phyloP scores from a whole-genome alignment of 306 rosid species.

The Cucumis melo region DNA sequence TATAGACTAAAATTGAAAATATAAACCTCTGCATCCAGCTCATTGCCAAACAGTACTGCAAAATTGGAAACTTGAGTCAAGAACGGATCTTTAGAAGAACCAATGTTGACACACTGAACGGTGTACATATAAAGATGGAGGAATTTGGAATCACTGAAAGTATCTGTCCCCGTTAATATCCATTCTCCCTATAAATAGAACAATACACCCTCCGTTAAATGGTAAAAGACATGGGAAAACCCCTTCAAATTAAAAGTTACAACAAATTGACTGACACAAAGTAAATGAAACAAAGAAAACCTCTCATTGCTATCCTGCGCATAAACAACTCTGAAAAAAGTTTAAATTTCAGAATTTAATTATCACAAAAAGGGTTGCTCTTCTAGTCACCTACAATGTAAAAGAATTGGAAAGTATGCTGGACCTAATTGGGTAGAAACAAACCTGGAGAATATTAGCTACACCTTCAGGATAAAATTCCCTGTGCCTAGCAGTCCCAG shows the following conservation, averaged over 20 bases:
- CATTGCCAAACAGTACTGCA: conserved; percentile 81
- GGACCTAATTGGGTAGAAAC: conserved; percentile 20
- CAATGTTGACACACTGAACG: conserved; percentile 51
- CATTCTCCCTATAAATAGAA: conserved; percentile 77
- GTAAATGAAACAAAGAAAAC: not conserved
- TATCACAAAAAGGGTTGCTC: not conserved
- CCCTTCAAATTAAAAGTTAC: not conserved
- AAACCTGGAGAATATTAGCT: conserved; percentile 77
- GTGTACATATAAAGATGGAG: conserved; percentile 62
- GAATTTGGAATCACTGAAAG: conserved; percentile 34
- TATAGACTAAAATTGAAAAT: conserved; percentile 6
- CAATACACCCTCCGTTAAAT: not conserved
- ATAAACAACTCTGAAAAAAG: not conserved
- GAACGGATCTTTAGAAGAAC: conserved; percentile 85
- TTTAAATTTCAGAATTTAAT: not conserved
- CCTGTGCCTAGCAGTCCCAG: conserved; percentile 98
- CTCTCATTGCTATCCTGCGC: not conserved
- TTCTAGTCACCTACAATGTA: not conserved
- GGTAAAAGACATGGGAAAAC: not conserved
- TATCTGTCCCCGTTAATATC: conserved; percentile 82
- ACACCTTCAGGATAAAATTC: conserved; percentile 99
- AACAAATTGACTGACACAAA: not conserved
- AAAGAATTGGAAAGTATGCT: not conserved
- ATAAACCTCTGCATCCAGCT: conserved; percentile 99
- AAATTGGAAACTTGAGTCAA: conserved; percentile 88